These are phyloP conservation scores for Eucalyptus erythrocorys DNA, from an alignment of 345 rosid species.

Conservation along the genomic window DNA sequence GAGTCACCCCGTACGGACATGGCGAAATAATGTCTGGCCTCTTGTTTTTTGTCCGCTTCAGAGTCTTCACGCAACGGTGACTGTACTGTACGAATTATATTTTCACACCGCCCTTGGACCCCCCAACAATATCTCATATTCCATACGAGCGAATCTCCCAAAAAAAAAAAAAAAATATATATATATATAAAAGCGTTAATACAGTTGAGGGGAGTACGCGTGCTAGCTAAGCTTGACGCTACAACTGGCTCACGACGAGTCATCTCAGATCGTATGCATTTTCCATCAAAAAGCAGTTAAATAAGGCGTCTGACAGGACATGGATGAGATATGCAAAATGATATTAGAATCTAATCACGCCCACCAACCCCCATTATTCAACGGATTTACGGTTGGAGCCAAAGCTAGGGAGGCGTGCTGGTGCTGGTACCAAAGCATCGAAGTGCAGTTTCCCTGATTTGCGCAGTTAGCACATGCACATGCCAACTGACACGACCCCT, in stretches of 20 bases:
- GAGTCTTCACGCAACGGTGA: neutral
- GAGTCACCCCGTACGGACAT: neutral
- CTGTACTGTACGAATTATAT: neutral
- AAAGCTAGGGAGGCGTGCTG: neutral
- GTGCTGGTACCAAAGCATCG: neutral
- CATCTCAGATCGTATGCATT: neutral
- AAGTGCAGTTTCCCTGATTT: neutral
- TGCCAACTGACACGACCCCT: neutral
- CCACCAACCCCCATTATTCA: neutral
- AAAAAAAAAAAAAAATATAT: neutral
- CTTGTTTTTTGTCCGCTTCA: neutral
- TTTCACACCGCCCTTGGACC: neutral
- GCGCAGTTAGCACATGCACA: neutral
- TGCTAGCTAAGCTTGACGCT: neutral
- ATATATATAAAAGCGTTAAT: neutral
- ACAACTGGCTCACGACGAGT: neutral
- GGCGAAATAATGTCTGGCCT: neutral
- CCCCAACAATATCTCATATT: neutral
- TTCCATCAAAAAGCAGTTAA: neutral
- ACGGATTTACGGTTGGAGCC: neutral
- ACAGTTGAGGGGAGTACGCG: neutral
- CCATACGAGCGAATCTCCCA: neutral
- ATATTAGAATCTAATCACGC: neutral
- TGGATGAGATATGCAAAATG: neutral
- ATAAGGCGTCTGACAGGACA: neutral